Evolutionary conservation across 495 filamentous ascomycete species (phyloP).

Genomic region (Penicillium turbatum): DNA sequence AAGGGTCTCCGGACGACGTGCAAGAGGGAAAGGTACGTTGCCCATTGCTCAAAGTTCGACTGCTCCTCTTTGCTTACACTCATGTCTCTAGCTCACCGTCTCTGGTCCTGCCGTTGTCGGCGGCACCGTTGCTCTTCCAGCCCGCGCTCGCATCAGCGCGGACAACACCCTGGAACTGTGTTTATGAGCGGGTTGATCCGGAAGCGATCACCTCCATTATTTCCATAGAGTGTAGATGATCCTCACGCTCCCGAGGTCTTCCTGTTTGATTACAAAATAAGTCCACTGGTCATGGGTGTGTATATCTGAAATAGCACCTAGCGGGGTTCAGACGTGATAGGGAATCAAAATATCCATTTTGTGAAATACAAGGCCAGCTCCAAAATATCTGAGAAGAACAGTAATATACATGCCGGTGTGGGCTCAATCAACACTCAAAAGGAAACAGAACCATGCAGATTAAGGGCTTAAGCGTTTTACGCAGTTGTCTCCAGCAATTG

Average conservation of each 20-base stretch:
- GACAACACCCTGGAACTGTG: constrained; percentile 41
- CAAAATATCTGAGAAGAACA: constrained; percentile 17
- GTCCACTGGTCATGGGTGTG: neutral
- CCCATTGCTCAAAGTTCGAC: neutral
- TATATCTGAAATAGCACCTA: constrained; percentile 4
- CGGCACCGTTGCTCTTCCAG: constrained; percentile 26
- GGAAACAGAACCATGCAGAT: neutral
- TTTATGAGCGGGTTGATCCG: neutral
- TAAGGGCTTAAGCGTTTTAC: neutral
- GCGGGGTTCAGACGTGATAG: neutral
- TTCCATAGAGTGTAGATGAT: neutral
- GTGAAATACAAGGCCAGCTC: constrained; percentile 25
- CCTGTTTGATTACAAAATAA: neutral
- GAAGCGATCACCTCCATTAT: neutral
- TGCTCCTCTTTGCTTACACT: neutral
- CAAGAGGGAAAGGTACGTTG: constrained; percentile 61
- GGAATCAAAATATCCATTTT: constrained; percentile 10
- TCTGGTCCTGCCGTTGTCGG: constrained; percentile 40
- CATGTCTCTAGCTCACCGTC: constrained; percentile 31
- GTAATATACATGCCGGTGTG: constrained; percentile 24
- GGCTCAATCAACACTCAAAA: constrained; percentile 9
- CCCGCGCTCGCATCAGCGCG: constrained; percentile 33
- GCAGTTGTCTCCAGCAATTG: neutral
- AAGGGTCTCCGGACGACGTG: constrained; percentile 50
- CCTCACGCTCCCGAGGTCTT: neutral